Conservation (phyloP, 2,329 filamentous ascomycete genomes). For the Pyricularia sp. region DNA sequence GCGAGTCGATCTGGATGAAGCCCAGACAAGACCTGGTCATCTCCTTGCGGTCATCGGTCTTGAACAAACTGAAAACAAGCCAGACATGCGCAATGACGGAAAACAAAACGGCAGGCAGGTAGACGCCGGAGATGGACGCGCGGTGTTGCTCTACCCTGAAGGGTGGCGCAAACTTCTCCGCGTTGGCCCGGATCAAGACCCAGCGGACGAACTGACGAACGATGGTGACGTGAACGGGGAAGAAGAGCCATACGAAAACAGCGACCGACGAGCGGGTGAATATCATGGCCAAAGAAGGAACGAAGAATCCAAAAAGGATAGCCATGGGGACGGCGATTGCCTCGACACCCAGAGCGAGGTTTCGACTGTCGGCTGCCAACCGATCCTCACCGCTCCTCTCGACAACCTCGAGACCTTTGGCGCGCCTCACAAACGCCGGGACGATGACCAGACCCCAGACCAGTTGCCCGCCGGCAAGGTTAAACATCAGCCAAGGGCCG, state of each 20-base stretch:
- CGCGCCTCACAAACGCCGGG: slow-evolving; percentile 32
- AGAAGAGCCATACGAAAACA: slow-evolving; percentile 36
- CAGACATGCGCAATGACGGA: slow-evolving; percentile 28
- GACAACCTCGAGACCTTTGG: slow-evolving; percentile 21
- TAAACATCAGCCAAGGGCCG: slow-evolving; percentile 31
- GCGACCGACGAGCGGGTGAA: slow-evolving; percentile 21
- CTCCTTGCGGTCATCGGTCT: slow-evolving; percentile 32
- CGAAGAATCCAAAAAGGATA: slow-evolving; percentile 32
- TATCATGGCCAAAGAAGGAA: slow-evolving; percentile 35
- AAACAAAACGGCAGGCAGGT: slow-evolving; percentile 28
- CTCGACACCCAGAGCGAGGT: slow-evolving; percentile 32
- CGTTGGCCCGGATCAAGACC: slow-evolving; percentile 6
- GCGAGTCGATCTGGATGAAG: slow-evolving; percentile 33
- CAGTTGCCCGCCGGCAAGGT: slow-evolving; percentile 33
- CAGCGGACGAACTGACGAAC: slow-evolving; percentile 24
- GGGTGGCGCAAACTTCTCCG: slow-evolving; percentile 13
- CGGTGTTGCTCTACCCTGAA: slow-evolving; percentile 31
- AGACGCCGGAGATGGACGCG: slow-evolving; percentile 25
- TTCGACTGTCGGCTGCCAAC: slow-evolving; percentile 17
- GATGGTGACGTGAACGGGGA: slow-evolving; percentile 34
- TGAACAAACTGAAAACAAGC: slow-evolving; percentile 13
- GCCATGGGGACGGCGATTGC: slow-evolving; percentile 41
- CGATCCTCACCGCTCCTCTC: slow-evolving; percentile 7
- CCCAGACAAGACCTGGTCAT: slow-evolving; percentile 33
- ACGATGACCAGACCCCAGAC: slow-evolving; percentile 39